Conservation (phyloP, 1,284 basidiomycete genomes). For the Heliocybe sulcata region DNA sequence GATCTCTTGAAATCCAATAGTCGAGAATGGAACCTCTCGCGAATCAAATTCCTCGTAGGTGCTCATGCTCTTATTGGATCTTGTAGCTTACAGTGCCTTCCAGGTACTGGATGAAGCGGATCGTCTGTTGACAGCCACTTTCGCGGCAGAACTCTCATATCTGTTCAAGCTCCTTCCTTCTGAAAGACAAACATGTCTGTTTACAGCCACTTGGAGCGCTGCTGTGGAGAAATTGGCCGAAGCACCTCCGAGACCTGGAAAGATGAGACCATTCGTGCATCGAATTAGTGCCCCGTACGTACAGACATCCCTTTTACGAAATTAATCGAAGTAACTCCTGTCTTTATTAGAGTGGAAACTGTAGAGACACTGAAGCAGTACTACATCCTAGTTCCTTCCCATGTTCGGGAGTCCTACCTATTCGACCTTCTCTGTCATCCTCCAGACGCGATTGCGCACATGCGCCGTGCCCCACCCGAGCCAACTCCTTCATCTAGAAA, state of each 20-base stretch:
- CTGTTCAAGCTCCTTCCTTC: conserved; percentile 78
- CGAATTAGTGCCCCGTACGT: conserved; percentile 71
- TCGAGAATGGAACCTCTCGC: conserved; percentile 78
- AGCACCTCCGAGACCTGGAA: conserved; percentile 73
- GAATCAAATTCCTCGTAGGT: conserved; percentile 82
- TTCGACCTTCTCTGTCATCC: conserved; percentile 88
- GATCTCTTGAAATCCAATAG: conserved; percentile 82
- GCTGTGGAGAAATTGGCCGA: conserved; percentile 80
- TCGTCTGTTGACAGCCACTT: conserved; percentile 85
- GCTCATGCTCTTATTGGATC: not conserved
- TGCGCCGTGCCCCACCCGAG: conserved; percentile 58
- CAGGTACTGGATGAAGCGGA: conserved; percentile 97
- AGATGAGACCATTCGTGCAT: conserved; percentile 84
- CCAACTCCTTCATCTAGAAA: conserved; percentile 24
- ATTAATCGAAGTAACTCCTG: too few species aligned
- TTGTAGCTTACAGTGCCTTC: not conserved
- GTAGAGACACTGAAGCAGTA: conserved; percentile 80
- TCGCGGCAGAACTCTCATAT: conserved; percentile 80
- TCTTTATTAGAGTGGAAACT: conserved; percentile 79
- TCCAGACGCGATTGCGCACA: conserved; percentile 65
- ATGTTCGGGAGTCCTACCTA: conserved; percentile 91
- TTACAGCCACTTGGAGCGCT: conserved; percentile 91
- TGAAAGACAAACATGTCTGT: conserved; percentile 91
- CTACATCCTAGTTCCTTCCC: conserved; percentile 92
- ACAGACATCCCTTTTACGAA: conserved; percentile 2